A percentile compares a stretch with the other conserved stretches of the same genome.
These are phyloP conservation scores for Apostasia shenzhenica DNA, from an alignment of 106 monocot genomes.

Conservation along the genomic window DNA sequence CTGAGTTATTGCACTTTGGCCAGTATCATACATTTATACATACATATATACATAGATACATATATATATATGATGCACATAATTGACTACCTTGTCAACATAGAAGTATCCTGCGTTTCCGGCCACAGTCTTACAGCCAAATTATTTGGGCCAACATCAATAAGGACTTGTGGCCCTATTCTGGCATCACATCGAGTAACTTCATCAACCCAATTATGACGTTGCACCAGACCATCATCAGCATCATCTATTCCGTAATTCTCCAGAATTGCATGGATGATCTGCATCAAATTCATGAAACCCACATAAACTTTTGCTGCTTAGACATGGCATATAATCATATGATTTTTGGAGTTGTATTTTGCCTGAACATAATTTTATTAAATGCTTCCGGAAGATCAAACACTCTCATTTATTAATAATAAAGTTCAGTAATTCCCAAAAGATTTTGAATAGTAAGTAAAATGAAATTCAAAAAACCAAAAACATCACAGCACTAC, in stretches of 20 bases:
- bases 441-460: too few relatives aligned
- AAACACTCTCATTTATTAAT: too few relatives aligned
- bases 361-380: too few relatives aligned
- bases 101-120: conserved; percentile 43
- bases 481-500: too few relatives aligned
- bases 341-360: too few relatives aligned
- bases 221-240: conserved; percentile 33
- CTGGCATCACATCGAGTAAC: conserved; percentile 70
- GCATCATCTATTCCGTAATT: conserved; percentile 43
- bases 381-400: too few relatives aligned
- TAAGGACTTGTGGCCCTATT: conserved; percentile 21
- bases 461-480: too few relatives aligned
- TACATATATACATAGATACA: neutral
- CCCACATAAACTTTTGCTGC: neutral
- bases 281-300: conserved; percentile 37
- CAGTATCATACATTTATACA: too few relatives aligned
- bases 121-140: conserved; percentile 15
- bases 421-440: too few relatives aligned
- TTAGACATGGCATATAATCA: too few relatives aligned
- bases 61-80: neutral
- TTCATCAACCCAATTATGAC: conserved; percentile 93
- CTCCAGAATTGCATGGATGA: conserved; percentile 57
- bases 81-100: conserved; percentile 46
- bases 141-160: conserved; percentile 28
- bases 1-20: too few relatives aligned